Base-by-base conservation (phyloP, 805 yeast species). In the Diddensiella transvaalensis region DNA sequence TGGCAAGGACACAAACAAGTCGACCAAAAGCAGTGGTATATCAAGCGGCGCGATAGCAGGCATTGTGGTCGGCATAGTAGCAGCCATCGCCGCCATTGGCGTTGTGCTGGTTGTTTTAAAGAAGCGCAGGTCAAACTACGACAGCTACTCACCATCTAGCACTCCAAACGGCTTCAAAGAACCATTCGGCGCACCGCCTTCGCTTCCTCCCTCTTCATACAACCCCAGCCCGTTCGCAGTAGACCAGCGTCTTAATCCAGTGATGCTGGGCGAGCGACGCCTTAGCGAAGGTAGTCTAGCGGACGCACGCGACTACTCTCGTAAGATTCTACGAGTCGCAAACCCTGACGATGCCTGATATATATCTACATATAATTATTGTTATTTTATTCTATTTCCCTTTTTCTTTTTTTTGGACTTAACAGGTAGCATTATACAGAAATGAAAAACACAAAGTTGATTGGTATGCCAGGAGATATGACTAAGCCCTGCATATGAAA, bases 201-300 rank as follows among this genome's bases (percentile, higher is more conserved):
- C n/a, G n/a, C n/a, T n/a, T n/a, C 35, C 43, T 48, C 46, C 58
- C 47, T 21, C 48, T 54, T 4, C 55, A 53, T 21, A 54, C 57
- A n/a, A 52, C 52, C 51, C 54, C 18, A 48, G 48, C 46, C 59
- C 52, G 35, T 52, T 40, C 47, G 74, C 65, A 21, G 65, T 75
- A 40, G 90, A 80, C 64, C 88, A 85, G 42, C 72, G 89, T 49
- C 67, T 84, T 53, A 83, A 84, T 63, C 88, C 89, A 1, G 76
- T 79, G 39, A 80, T 85, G 84, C 70, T 85, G 65, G 96, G 95
- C 33, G 79, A 90, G 61, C 80, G 95, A 60, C 73, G 96, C 55
- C 74, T 87, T 52, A 81, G 89, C 59, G 91, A 86, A 59, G 96
- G 96, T 3, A 82, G 91, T 2, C 71, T 90, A 46, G 90, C 95